Base-by-base conservation (phyloP, 176 grass and related monocot genomes). In the Rhipidocladum racemiflorum region DNA sequence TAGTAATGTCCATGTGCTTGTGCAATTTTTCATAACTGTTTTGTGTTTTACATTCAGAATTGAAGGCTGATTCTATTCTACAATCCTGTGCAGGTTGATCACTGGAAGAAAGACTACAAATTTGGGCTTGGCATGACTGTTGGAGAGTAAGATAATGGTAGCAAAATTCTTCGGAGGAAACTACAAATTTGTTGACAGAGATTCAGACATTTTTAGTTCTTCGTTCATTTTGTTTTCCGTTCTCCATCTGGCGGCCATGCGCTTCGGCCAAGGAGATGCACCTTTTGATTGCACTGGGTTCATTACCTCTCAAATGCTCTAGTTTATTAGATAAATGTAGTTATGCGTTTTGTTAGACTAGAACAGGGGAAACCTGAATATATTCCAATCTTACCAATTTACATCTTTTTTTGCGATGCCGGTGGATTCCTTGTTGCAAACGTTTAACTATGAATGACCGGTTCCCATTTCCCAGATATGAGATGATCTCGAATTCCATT, bases 91-190 rank as follows among this genome's bases (percentile, higher is more conserved):
- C 84, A 97, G 95, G 17, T 97, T 71, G 92, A 97, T 87, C 90
- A 97, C 49, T 74, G 43, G 78, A 97, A 81, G 88, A 94, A 94
- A 79, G 63, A 90, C 38, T 89, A 96, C 88, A 96, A 93, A 65
- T 96, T 96, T 63, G 90, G 93, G 43, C 80, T 91, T 66, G 93
- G 93, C n/a, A 27, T 96, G 88, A 51, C 61, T 12, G 6, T 93
- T 21, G 90, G 93, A 85, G 83, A 96, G 83, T 96, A 86, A 70
- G 38, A 76, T 53, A 21, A 34, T 3, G 11, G 1, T 0, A 70
- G 11, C n/a, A 16, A 23, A 16, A 23, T 54, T 85, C 28, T 63
- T 62, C 29, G 35, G 30, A 71, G 27, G 59, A 77, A 23, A 76
- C 72, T 63, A 83, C n/a, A 27, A 67, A 76, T 81, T 81, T 17